phyloP scores from a whole-genome alignment of 768 basidiomycete species.

The Rhodocollybia butyracea region DNA sequence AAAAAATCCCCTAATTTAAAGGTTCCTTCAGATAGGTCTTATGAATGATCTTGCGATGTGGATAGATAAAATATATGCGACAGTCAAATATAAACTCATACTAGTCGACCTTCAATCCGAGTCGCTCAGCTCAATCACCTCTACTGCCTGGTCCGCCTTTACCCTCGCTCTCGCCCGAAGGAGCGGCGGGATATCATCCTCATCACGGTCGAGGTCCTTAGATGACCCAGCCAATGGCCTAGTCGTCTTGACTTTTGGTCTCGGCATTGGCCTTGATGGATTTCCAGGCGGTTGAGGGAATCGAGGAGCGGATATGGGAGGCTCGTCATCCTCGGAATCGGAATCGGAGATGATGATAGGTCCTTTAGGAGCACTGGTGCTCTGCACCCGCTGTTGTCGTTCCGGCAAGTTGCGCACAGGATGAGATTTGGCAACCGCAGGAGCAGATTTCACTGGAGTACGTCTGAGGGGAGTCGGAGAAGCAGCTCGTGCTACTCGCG shows the following conservation, averaged over 20 bases:
- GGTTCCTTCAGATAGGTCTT: no score
- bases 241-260: background rate
- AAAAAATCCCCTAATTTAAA: no score
- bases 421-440: background rate
- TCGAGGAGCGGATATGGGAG: background rate
- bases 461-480: constrained; percentile 4
- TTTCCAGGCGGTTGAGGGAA: background rate
- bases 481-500: background rate
- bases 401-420: background rate
- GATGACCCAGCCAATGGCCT: background rate
- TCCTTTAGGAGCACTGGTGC: background rate
- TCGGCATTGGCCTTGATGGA: background rate
- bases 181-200: background rate
- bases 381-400: background rate
- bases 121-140: background rate
- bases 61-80: no score
- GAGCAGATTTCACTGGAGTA: background rate
- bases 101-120: no score
- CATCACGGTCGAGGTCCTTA: background rate
- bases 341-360: constrained; percentile 1
- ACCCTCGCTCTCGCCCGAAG: background rate
- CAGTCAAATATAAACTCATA: no score
- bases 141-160: background rate
- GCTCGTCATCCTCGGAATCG: background rate
- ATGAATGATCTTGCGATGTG: no score